A percentile compares a stretch with the other conserved stretches of the same genome.
These are phyloP conservation scores for Agapanthus africanus DNA, from an alignment of 106 monocot species.

Conservation along the genomic window DNA sequence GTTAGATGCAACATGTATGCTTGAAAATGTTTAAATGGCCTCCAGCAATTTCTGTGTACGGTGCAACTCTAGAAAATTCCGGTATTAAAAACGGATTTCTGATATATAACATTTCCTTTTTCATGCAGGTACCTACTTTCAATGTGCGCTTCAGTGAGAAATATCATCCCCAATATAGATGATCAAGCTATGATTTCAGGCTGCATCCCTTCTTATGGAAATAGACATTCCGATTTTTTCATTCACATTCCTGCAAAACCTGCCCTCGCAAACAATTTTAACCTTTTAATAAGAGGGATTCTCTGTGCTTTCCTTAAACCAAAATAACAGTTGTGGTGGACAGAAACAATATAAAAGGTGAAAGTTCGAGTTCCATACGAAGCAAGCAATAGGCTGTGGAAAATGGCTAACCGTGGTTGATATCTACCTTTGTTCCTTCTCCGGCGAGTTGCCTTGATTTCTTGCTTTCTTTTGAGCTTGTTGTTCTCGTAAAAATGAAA, in stretches of 20 bases:
- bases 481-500: too few relatives aligned
- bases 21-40: too few relatives aligned
- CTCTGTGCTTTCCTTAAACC: conserved; percentile 4
- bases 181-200: conserved; percentile 51
- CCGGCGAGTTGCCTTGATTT: too few relatives aligned
- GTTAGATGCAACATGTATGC: too few relatives aligned
- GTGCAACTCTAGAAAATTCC: too few relatives aligned
- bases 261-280: too few relatives aligned
- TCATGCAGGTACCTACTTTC: conserved; percentile 51
- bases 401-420: conserved; percentile 11
- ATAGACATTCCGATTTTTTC: not conserved
- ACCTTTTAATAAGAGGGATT: not conserved
- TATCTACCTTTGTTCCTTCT: too few relatives aligned
- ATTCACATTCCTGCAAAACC: not conserved
- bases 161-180: conserved; percentile 46
- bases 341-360: conserved; percentile 33
- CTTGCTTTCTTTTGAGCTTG: too few relatives aligned
- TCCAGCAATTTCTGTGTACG: too few relatives aligned
- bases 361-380: conserved; percentile 27
- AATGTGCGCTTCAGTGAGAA: conserved; percentile 60
- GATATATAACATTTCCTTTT: too few relatives aligned
- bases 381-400: conserved; percentile 38
- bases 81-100: too few relatives aligned
- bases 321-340: conserved; percentile 23
- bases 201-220: conserved; percentile 36